Evolutionary conservation across 306 rosid species (phyloP), one percentile per base, ranked within the genome.

Genomic region (Malus asiatica): DNA sequence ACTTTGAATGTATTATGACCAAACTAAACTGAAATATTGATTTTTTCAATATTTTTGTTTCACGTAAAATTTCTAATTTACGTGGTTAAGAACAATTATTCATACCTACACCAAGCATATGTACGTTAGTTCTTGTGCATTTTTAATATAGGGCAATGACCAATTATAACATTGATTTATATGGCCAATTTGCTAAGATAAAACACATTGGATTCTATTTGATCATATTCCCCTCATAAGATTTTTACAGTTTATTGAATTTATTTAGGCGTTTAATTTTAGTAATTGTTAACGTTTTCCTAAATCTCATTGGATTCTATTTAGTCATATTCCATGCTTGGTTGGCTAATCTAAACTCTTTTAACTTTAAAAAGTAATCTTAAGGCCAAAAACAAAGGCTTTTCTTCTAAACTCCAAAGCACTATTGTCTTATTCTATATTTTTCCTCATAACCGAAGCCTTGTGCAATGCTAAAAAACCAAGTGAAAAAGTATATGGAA

Each of bases 331-430:
- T 74, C 59, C 63, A 70, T 74, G 51, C 66, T 62, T 51, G 29
- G 51, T 20, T 61, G 71, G 69, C 72, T 70, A 52, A 42, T 75
- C 79, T 48, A 33, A 58, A 7, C 22, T 48, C 46, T 69, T 75
- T 80, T 75, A 42, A 16, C 66, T 27, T 67, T 72, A 44, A 20
- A 42, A 25, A 42, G 69, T 53, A 11, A 45, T 46, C 22, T 16
- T 48, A 70, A 29, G 61, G 60, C 44, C 27, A 48, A 68, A 48
- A 40, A 60, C 29, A 52, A 70, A 70, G 52, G 76, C 5, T 73
- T 58, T 23, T 25, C 45, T 61, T 61, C 70, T 13, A 42, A 74
- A 44, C 45, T 61, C 70, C 14, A 60, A 61, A 44, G 13, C 69
- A 61, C 69, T 3, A n/a, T 44, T 74, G 58, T 44, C 42, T 73